These are phyloP conservation scores for Sonneratia alba DNA, from an alignment of 345 rosid species.

Conservation along the genomic window DNA sequence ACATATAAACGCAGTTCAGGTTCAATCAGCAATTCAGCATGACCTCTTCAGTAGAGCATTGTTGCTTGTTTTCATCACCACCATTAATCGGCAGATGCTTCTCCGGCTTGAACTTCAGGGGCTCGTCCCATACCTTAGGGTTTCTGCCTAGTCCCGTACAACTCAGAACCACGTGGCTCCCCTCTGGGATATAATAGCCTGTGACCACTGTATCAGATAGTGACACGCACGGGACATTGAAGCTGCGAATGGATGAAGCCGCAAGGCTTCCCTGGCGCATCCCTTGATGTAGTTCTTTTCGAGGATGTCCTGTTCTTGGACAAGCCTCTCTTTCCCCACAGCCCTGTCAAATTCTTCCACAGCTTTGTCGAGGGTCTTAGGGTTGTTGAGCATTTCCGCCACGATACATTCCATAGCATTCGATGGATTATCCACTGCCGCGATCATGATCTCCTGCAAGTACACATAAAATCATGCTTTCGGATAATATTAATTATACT, in stretches of 20 bases:
- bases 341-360: slow-evolving; percentile 32
- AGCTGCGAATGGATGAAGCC: slow-evolving; percentile 41
- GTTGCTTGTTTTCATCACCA: neutral
- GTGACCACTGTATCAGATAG: slow-evolving; percentile 26
- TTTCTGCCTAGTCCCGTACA: slow-evolving; percentile 21
- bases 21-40: slow-evolving; percentile 24
- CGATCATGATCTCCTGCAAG: slow-evolving; percentile 36
- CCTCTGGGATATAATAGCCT: slow-evolving; percentile 27
- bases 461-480: neutral
- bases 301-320: slow-evolving; percentile 39
- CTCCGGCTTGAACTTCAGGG: slow-evolving; percentile 6
- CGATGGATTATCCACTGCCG: slow-evolving; percentile 39
- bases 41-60: neutral
- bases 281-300: slow-evolving; percentile 32
- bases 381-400: slow-evolving; percentile 40
- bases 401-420: slow-evolving; percentile 39
- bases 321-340: slow-evolving; percentile 32
- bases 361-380: slow-evolving; percentile 29
- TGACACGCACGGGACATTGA: slow-evolving; percentile 33
- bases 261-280: slow-evolving; percentile 19
- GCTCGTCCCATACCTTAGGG: slow-evolving; percentile 12
- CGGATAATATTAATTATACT: too few species aligned
- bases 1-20: slow-evolving; percentile 33
- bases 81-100: slow-evolving; percentile 15
- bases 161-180: slow-evolving; percentile 34